Evolutionary conservation across 441 rosid species (phyloP).

Genomic region (Adansonia rubrostipa): DNA sequence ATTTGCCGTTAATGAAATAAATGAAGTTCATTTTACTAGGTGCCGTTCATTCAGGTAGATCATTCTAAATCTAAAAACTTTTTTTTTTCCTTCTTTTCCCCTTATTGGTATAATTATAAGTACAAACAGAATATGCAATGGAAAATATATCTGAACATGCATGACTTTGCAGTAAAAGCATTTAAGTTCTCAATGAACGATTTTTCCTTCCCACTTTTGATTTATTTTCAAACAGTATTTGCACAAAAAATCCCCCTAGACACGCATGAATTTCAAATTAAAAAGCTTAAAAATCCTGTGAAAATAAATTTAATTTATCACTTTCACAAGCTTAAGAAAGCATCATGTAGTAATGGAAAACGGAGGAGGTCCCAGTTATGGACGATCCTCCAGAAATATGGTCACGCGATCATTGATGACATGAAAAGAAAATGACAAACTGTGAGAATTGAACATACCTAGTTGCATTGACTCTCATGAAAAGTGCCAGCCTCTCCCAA

Average conservation of each 20-base stretch:
- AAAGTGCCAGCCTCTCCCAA: conserved; percentile 81
- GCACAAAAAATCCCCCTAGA: background rate
- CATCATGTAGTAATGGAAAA: background rate
- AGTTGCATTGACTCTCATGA: conserved; percentile 67
- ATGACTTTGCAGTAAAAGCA: background rate
- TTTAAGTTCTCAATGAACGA: background rate
- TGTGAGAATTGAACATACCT: conserved; percentile 46
- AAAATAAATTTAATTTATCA: background rate
- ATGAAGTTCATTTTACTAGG: background rate
- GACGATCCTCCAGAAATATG: conserved; percentile 9
- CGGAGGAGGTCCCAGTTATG: background rate
- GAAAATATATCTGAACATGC: conserved; percentile 2
- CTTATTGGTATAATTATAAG: background rate
- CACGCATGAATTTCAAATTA: background rate
- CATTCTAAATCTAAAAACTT: background rate
- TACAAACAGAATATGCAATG: conserved; percentile 11
- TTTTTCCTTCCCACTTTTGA: background rate
- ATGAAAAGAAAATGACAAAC: background rate
- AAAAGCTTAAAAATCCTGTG: background rate
- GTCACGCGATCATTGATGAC: background rate
- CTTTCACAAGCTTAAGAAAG: conserved; percentile 4
- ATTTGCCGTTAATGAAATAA: background rate
- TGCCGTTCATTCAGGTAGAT: background rate
- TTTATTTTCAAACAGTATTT: background rate
- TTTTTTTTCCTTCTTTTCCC: background rate